A percentile compares a stretch with the other conserved stretches of the same genome.
phyloP scores from a whole-genome alignment of 164 flowering plant species.

The Vitis cinerea region DNA sequence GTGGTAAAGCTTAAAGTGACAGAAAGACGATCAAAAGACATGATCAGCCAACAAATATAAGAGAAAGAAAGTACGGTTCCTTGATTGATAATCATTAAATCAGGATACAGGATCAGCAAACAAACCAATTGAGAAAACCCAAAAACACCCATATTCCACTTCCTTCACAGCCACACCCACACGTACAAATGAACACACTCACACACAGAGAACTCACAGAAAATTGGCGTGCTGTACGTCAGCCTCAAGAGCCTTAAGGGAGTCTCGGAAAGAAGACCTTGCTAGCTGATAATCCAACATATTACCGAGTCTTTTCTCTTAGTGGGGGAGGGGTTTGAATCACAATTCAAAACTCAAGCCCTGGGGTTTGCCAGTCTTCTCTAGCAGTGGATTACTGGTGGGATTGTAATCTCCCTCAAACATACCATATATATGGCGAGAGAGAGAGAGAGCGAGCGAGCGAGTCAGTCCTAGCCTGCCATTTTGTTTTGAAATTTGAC shows the following conservation, averaged over 20 bases:
- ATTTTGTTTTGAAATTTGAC: slow-evolving; percentile 3
- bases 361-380: background rate
- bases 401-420: no score
- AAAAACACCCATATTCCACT: no score
- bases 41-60: no score
- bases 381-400: no score
- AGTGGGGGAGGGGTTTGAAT: background rate
- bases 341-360: background rate
- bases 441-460: background rate
- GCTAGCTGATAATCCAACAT: slow-evolving; percentile 30
- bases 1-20: no score
- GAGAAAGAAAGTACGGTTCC: no score
- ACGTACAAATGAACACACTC: background rate
- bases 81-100: no score
- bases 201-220: slow-evolving; percentile 28
- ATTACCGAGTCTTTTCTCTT: background rate
- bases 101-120: background rate
- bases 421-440: no score
- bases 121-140: background rate
- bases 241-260: slow-evolving; percentile 40
- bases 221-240: slow-evolving; percentile 50
- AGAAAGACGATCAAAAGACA: no score
- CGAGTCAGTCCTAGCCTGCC: background rate
- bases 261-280: slow-evolving; percentile 32
- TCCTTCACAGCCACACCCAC: no score